Conservation (phyloP, 140 eudicot species). For the Oenanthe javanica region DNA sequence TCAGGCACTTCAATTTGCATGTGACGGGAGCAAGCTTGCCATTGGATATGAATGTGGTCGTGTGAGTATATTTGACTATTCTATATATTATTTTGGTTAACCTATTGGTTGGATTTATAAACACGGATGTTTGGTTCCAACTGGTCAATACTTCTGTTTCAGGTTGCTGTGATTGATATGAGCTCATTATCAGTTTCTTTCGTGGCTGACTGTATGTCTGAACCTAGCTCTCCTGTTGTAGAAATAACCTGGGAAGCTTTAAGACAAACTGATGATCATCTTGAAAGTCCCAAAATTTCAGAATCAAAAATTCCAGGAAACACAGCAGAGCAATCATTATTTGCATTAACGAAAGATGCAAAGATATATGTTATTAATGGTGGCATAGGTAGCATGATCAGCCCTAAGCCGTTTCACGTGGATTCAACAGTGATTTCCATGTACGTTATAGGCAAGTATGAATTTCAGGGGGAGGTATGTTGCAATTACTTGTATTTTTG, state of each 20-base stretch:
- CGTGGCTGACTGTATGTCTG: constrained; percentile 40
- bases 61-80: constrained; percentile 39
- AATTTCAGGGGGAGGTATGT: background rate
- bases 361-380: constrained; percentile 47
- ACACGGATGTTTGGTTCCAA: constrained; percentile 3
- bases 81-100: background rate
- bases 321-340: constrained; percentile 28
- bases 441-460: constrained; percentile 77
- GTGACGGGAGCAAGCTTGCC: constrained; percentile 62
- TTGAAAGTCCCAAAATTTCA: constrained; percentile 35
- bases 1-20: constrained; percentile 50
- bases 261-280: constrained; percentile 18
- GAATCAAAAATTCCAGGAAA: constrained; percentile 32
- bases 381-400: constrained; percentile 35
- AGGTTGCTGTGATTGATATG: constrained; percentile 86
- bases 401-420: constrained; percentile 46
- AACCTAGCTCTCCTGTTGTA: constrained; percentile 40
- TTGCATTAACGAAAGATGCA: constrained; percentile 57
- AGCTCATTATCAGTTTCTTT: constrained; percentile 43
- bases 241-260: constrained; percentile 36
- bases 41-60: constrained; percentile 67
- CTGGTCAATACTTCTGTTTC: constrained; percentile 24
- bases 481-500: background rate
- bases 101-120: background rate
- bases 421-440: constrained; percentile 56